phyloP scores from a whole-genome alignment of 2,329 filamentous ascomycete species.

The Neoarthrinium moseri region DNA sequence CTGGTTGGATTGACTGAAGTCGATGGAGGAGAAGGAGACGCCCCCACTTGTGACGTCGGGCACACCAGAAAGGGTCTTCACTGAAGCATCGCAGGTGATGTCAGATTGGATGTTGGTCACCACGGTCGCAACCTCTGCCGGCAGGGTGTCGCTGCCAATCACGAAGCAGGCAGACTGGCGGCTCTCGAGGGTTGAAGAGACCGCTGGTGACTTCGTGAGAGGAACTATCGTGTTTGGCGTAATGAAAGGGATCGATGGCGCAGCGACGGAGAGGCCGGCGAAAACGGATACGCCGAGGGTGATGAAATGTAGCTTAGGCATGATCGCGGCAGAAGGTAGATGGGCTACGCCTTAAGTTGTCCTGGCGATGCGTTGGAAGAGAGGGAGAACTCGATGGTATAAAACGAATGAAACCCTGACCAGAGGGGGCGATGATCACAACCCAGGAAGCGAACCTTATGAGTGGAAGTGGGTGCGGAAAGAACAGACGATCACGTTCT shows the following conservation, averaged over 20 bases:
- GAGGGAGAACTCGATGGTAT: not conserved
- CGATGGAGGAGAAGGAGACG: conserved; percentile 51
- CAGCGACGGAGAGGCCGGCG: conserved; percentile 7
- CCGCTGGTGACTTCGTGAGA: conserved; percentile 1
- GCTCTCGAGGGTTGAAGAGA: not conserved
- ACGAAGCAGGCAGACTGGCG: conserved; percentile 45
- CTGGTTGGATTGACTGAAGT: conserved; percentile 50
- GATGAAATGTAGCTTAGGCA: conserved; percentile 8
- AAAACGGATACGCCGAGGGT: conserved; percentile 5
- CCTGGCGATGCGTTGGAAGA: conserved; percentile 1
- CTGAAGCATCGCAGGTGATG: conserved; percentile 48
- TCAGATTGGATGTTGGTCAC: conserved; percentile 38
- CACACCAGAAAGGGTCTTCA: conserved; percentile 49
- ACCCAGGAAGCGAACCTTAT: conserved; percentile 1
- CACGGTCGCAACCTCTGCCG: conserved; percentile 44
- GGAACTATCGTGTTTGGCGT: conserved; percentile 8
- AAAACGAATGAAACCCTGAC: conserved; percentile 12
- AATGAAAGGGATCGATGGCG: conserved; percentile 8
- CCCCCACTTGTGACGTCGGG: conserved; percentile 55
- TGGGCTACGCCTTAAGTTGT: not conserved
- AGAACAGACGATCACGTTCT: conserved; percentile 4
- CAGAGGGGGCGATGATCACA: conserved; percentile 10
- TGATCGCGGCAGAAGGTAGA: conserved; percentile 1
- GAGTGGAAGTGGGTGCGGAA: conserved; percentile 1
- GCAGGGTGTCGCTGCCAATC: conserved; percentile 48